Evolutionary conservation across 257 asterid species (phyloP), one percentile per base, ranked within the genome.

Genomic region (Solanum tarijense): DNA sequence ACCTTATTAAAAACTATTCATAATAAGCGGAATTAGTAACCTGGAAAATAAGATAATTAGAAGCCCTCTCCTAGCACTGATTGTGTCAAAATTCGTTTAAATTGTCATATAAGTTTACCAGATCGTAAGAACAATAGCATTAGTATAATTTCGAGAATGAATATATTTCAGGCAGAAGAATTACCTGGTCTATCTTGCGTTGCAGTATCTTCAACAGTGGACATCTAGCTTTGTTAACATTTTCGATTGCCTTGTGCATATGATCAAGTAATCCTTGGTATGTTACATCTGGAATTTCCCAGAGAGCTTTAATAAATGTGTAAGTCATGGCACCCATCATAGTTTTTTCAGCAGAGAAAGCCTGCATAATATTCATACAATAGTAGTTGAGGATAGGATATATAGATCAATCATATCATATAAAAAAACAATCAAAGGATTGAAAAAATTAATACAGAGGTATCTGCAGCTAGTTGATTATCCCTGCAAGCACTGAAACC

Each of bases 401-500:
- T 48, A 31, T 82, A 18, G 69, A 82, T 48, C 43, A 48, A 74
- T 55, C 58, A 32, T 39, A 52, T 10, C 55, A 32, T 39, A 52
- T 10, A 34, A 34, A 32, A 48, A 79, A 48, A 1, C 58, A 0
- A 86, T 12, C 27, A 39, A 62, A 38, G 46, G 78, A 41, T 18
- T 46, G 55, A 88, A 60, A 21, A 13, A 76, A 82, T 71, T 88
- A 88, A 91, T 83, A 94, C 98, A 46, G 97, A 88, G 82, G 98
- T 93, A 86, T 94, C 97, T 86, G 98, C 93, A 68, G 98, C 98
- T 39, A 88, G 90, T 91, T 94, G 98, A 90, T 94, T 71, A 89
- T 96, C 98, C 88, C 92, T 94, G 85, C 98, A 96, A 20, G 98
- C 98, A 83, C 98, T 94, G 86, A 96, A 86, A 90, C 96, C 87